phyloP scores from a whole-genome alignment of 768 basidiomycete genomes.

The Rhizopogon rudus region DNA sequence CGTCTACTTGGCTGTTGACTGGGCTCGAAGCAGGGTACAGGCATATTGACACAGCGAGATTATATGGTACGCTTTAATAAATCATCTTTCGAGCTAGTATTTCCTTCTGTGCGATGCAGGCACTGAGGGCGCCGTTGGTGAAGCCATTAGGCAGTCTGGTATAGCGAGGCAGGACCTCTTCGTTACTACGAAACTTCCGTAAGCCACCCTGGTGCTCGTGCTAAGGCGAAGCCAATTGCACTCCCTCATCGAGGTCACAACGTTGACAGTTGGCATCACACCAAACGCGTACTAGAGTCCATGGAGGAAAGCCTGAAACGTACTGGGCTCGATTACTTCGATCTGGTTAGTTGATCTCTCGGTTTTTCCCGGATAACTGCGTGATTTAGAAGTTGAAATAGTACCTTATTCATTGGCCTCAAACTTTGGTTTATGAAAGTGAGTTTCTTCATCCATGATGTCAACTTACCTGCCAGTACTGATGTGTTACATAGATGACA shows the following conservation, averaged over 20 bases:
- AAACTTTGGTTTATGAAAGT: slow-evolving; percentile 17
- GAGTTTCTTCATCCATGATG: background rate
- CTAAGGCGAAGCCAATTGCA: background rate
- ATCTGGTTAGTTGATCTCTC: slow-evolving; percentile 22
- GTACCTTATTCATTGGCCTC: slow-evolving; percentile 40
- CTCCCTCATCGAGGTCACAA: background rate
- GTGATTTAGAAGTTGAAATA: background rate
- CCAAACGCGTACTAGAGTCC: slow-evolving; percentile 30
- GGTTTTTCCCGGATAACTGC: background rate
- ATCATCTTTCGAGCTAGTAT: background rate
- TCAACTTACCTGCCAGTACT: background rate
- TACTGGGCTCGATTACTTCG: slow-evolving; percentile 38
- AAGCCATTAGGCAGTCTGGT: slow-evolving; percentile 41
- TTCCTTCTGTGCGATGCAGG: slow-evolving; percentile 7
- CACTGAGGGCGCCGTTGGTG: slow-evolving; percentile 39
- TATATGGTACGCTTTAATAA: slow-evolving; percentile 21
- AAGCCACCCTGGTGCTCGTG: slow-evolving; percentile 4
- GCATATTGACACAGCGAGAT: slow-evolving; percentile 37
- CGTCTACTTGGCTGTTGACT: background rate
- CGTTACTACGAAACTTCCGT: slow-evolving; percentile 46
- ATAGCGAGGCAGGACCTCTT: slow-evolving; percentile 44
- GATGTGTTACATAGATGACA: slow-evolving; percentile 3
- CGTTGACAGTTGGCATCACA: slow-evolving; percentile 19
- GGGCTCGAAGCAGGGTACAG: slow-evolving; percentile 32
- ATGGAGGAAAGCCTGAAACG: slow-evolving; percentile 31